Conservation (phyloP, 2,329 filamentous ascomycete species). For the Sporothrix curviconia region DNA sequence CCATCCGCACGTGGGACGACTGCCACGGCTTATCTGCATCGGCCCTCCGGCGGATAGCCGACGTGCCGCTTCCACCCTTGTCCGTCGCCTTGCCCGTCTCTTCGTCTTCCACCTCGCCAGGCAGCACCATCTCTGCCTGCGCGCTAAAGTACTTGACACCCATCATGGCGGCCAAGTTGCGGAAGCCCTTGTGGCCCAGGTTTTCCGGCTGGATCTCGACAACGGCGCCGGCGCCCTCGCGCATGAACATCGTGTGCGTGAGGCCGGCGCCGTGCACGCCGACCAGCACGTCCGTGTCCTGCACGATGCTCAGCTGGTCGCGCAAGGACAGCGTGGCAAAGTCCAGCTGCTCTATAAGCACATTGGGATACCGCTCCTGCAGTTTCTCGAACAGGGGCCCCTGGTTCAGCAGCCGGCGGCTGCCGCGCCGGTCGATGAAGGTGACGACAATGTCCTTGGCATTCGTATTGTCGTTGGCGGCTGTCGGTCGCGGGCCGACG, state of each 20-base stretch:
- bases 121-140: conserved; percentile 22
- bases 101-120: background rate
- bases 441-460: conserved; percentile 26
- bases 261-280: conserved; percentile 39
- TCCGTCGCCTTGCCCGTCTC: background rate
- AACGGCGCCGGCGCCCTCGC: conserved; percentile 26
- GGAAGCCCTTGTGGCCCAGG: conserved; percentile 33
- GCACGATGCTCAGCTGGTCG: conserved; percentile 31
- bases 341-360: conserved; percentile 25
- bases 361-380: background rate
- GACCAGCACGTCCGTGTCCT: conserved; percentile 35
- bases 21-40: conserved; percentile 8
- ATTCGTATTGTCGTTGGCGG: conserved; percentile 1
- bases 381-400: conserved; percentile 22
- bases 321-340: conserved; percentile 32
- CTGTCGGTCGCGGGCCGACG: background rate
- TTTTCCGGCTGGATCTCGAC: conserved; percentile 37
- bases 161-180: conserved; percentile 35
- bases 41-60: background rate
- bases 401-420: conserved; percentile 27
- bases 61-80: background rate
- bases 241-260: conserved; percentile 37
- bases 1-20: conserved; percentile 12
- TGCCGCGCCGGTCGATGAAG: conserved; percentile 30
- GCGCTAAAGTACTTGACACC: conserved; percentile 33